Conservation (phyloP, 2,329 filamentous ascomycete genomes). For the Colletotrichum echinochloae region DNA sequence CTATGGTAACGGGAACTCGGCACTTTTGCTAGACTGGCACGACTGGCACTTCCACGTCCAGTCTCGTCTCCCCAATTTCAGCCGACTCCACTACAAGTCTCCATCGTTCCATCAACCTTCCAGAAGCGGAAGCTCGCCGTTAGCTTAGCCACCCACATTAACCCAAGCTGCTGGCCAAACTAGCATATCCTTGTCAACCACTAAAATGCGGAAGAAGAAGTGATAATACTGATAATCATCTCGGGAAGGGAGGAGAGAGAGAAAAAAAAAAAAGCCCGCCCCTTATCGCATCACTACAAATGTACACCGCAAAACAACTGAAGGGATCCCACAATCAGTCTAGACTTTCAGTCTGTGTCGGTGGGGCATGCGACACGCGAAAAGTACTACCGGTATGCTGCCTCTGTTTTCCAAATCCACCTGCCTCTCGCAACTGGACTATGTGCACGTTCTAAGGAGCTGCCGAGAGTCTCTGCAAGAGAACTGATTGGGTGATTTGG, state of each 20-base stretch:
- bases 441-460: neutral
- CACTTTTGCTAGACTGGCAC: slow-evolving; percentile 25
- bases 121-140: slow-evolving; percentile 44
- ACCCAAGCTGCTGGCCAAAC: slow-evolving; percentile 20
- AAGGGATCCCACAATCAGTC: neutral
- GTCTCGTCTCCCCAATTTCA: slow-evolving; percentile 34
- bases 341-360: neutral
- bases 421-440: neutral
- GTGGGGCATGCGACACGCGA: neutral
- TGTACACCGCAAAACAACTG: slow-evolving; percentile 1
- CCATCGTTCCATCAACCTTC: slow-evolving; percentile 46
- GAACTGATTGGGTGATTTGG: too few species aligned
- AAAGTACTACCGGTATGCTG: neutral
- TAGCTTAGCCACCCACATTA: slow-evolving; percentile 39
- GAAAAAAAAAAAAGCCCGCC: slow-evolving; percentile 12
- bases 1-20: neutral
- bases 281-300: slow-evolving; percentile 39
- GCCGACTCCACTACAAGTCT: slow-evolving; percentile 24
- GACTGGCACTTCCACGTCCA: slow-evolving; percentile 21
- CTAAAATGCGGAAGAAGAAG: slow-evolving; percentile 1
- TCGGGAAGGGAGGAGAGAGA: neutral
- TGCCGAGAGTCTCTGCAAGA: neutral
- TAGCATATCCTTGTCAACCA: slow-evolving; percentile 27
- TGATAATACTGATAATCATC: neutral
- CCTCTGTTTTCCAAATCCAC: neutral